These are phyloP conservation scores for Saccharomyces pastorianus DNA, from an alignment of 1,139 yeast genomes.

Conservation along the genomic window DNA sequence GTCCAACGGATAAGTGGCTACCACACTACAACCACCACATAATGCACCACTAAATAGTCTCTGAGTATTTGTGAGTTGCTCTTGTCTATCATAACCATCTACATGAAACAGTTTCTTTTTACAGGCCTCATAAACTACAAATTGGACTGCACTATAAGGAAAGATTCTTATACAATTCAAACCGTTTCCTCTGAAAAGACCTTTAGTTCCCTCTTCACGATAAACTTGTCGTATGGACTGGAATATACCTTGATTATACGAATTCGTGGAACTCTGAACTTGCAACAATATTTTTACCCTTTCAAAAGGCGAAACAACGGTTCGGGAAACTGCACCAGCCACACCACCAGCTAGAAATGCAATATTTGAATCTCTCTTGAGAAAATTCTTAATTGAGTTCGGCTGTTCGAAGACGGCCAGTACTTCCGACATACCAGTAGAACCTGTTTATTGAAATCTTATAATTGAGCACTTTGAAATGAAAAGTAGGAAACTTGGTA, in stretches of 20 bases:
- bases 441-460: not conserved
- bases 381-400: constrained; percentile 25
- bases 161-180: constrained; percentile 82
- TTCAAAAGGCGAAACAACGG: constrained; percentile 92
- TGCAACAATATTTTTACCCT: constrained; percentile 88
- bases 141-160: constrained; percentile 94
- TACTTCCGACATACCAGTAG: constrained; percentile 1
- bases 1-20: constrained; percentile 86
- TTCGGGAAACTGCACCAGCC: constrained; percentile 90
- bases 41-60: constrained; percentile 69
- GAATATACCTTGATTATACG: constrained; percentile 65
- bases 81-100: constrained; percentile 25
- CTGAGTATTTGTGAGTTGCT: constrained; percentile 44
- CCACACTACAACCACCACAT: constrained; percentile 76
- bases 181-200: constrained; percentile 84
- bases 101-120: constrained; percentile 42
- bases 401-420: not conserved
- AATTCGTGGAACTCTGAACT: constrained; percentile 56
- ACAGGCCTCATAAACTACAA: constrained; percentile 70
- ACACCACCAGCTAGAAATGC: constrained; percentile 70
- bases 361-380: constrained; percentile 46
- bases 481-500: not conserved
- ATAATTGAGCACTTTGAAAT: not conserved
- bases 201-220: constrained; percentile 82
- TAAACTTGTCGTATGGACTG: constrained; percentile 73